A percentile compares a stretch with the other conserved stretches of the same genome.
phyloP scores from a whole-genome alignment of 176 grass and related monocot genomes.

The Lolium rigidum region DNA sequence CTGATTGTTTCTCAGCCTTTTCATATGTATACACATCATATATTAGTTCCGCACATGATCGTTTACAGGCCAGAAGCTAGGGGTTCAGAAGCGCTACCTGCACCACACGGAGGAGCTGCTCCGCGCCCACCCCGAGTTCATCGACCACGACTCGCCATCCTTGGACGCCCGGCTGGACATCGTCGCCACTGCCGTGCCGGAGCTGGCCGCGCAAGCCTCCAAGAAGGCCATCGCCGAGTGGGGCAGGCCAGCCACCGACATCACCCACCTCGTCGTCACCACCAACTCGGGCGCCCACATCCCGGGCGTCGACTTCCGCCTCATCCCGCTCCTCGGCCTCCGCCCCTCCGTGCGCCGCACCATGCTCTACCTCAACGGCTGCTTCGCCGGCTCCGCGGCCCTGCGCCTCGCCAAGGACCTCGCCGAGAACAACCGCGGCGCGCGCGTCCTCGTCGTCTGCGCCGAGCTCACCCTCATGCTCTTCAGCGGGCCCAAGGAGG shows the following conservation, averaged over 20 bases:
- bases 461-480: not conserved
- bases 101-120: constrained; percentile 35
- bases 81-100: no score
- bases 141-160: constrained; percentile 35
- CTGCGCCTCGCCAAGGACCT: constrained; percentile 53
- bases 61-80: constrained; percentile 35
- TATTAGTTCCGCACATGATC: no score
- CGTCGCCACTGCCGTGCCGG: constrained; percentile 46
- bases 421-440: no score
- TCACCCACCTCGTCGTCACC: constrained; percentile 41
- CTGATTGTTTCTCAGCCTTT: no score
- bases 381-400: constrained; percentile 47
- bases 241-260: constrained; percentile 40
- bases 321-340: constrained; percentile 60
- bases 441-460: no score
- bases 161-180: constrained; percentile 28
- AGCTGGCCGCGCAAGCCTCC: constrained; percentile 49
- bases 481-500: constrained; percentile 46
- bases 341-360: constrained; percentile 36
- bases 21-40: no score
- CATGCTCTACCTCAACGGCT: constrained; percentile 53
- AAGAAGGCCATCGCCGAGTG: constrained; percentile 64
- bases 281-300: constrained; percentile 63
- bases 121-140: constrained; percentile 40
- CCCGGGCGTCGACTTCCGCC: constrained; percentile 54